Evolutionary conservation across 1,284 basidiomycete genomes (phyloP), one percentile per base, ranked within the genome.

Genomic region (Cryptococcus sp.): DNA sequence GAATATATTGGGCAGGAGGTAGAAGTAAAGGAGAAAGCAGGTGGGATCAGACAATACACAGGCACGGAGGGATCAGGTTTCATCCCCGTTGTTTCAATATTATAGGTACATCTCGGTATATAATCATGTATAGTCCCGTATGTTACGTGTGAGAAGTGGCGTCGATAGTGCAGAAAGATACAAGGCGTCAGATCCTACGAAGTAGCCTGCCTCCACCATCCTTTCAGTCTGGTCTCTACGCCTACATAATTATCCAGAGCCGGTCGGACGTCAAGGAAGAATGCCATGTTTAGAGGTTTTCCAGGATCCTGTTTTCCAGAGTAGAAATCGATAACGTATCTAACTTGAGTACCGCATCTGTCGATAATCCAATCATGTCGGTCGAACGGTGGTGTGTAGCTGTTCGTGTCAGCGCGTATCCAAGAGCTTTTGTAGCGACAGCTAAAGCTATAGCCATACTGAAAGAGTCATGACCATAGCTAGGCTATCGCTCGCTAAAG

Each of bases 241-340:
- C 89, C 89, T 67, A 96, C 91, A 86, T 89, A 90, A 65, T 82
- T 89, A 71, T 97, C 93, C 42, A 98, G 76, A 1, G 95, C 94
- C 0, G 95, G 95, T 48, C 95, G 82, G 10, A 91, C 93, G 68
- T 98, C 96, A 43, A 99, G 83, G 75, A 88, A 96, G 77, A 98
- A 98, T 4, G 92, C 73, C 46, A 79, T 65, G 41, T 61, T 63
- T 10, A 55, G 50, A 10, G 67, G 62, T 15, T 62, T 60, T 8
- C 57, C 70, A 33, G 61, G 66, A 56, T 78, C 75, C 34, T 79
- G 78, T 56, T 83, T 85, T n/a, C 96, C 95, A 0, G 91, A 89
- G 80, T 99, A 99, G 74, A 98, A 99, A 77, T 99, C 95, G 64
- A 99, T 97, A 56, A 99, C 86, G 78, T 98, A 99, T 59, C 95